A percentile compares a stretch with the other conserved stretches of the same genome.
Conservation (phyloP, 768 basidiomycete genomes). For the Tulasnella sp. region DNA sequence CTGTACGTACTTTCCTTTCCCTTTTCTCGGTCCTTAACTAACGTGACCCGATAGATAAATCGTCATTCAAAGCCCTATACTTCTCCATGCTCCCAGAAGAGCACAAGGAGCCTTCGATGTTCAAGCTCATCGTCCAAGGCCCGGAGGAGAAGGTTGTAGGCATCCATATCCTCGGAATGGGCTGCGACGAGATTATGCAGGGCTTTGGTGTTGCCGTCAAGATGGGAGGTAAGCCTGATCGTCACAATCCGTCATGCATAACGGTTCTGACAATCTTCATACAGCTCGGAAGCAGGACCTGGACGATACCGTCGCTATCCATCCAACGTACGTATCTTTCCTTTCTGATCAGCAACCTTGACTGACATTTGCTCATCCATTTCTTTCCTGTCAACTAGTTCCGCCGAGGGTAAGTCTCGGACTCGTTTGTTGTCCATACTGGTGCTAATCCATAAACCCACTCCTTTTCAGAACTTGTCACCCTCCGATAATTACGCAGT, state of each 20-base stretch:
- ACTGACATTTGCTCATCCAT: not conserved
- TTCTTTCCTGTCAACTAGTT: not conserved
- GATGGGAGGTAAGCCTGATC: slow-evolving; percentile 65
- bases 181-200: slow-evolving; percentile 92
- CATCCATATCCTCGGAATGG: slow-evolving; percentile 84
- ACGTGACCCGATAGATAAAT: slow-evolving; percentile 56
- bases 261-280: not conserved
- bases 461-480: not conserved
- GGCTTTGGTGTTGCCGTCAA: slow-evolving; percentile 97
- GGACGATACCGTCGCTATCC: slow-evolving; percentile 87
- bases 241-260: not conserved
- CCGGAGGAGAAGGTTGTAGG: slow-evolving; percentile 95
- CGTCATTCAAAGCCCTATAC: slow-evolving; percentile 78
- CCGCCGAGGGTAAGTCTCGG: not conserved
- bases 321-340: slow-evolving; percentile 63
- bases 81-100: slow-evolving; percentile 84
- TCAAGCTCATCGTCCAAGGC: slow-evolving; percentile 85
- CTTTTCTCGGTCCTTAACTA: not conserved
- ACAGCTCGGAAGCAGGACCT: slow-evolving; percentile 64
- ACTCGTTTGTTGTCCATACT: not conserved
- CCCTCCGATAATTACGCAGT: not conserved
- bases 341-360: not conserved
- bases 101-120: slow-evolving; percentile 92
- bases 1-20: slow-evolving; percentile 57
- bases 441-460: not conserved